These are phyloP conservation scores for Maudiozyma turicensis DNA, from an alignment of 805 yeast genomes.

Conservation along the genomic window DNA sequence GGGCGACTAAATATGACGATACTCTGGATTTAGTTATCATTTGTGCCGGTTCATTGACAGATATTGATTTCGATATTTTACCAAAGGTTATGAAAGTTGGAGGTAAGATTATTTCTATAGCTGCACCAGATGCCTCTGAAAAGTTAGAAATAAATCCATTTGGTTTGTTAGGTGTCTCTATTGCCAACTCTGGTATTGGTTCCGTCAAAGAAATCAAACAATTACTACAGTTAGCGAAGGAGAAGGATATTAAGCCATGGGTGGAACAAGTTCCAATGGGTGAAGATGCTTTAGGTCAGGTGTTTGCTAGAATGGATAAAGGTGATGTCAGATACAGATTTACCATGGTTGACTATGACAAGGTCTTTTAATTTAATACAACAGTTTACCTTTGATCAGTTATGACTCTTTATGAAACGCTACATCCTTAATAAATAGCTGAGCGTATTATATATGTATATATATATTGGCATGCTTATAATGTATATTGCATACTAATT, in stretches of 20 bases:
- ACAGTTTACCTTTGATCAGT: too few species aligned
- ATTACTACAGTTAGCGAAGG: slow-evolving; percentile 40
- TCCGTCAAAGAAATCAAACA: slow-evolving; percentile 37
- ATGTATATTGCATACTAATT: too few species aligned
- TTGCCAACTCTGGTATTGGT: slow-evolving; percentile 34
- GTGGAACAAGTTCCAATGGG: slow-evolving; percentile 41
- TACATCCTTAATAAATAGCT: too few species aligned
- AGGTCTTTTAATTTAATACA: slow-evolving; percentile 21
- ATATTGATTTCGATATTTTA: slow-evolving; percentile 31
- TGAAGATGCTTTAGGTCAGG: slow-evolving; percentile 35
- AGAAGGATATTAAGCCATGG: slow-evolving; percentile 41
- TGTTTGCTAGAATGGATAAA: slow-evolving; percentile 37
- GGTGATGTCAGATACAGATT: slow-evolving; percentile 49
- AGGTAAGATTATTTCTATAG: slow-evolving; percentile 30
- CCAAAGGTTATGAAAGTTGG: slow-evolving; percentile 21
- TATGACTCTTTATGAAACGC: too few species aligned
- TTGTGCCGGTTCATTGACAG: slow-evolving; percentile 38
- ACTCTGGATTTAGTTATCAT: slow-evolving; percentile 39
- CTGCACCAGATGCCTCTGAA: slow-evolving; percentile 14
- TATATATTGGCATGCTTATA: too few species aligned
- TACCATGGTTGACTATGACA: slow-evolving; percentile 41
- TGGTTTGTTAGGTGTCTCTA: slow-evolving; percentile 15
- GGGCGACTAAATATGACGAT: slow-evolving; percentile 29
- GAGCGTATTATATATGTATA: too few species aligned
- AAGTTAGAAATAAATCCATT: slow-evolving; percentile 9